Conservation (phyloP, 441 rosid genomes). For the Capsella rubella region DNA sequence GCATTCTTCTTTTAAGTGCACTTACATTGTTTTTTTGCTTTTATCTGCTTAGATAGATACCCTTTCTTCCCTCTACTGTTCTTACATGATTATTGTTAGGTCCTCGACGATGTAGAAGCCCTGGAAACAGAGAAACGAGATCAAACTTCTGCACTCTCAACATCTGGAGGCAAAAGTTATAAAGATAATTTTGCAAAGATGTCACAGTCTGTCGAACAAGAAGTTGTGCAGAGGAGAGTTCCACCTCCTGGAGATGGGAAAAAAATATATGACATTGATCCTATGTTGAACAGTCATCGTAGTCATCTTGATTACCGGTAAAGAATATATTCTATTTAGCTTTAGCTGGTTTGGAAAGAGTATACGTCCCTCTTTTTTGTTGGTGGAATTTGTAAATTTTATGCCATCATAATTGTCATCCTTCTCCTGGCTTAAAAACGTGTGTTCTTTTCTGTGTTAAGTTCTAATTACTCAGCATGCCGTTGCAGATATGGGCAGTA, state of each 20-base stretch:
- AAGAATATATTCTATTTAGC: background rate
- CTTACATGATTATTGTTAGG: conserved; percentile 15
- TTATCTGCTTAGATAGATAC: conserved; percentile 2
- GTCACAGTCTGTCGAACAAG: conserved; percentile 41
- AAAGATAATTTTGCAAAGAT: conserved; percentile 40
- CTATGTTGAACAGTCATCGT: conserved; percentile 60
- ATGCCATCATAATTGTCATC: conserved; percentile 9
- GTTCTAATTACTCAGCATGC: conserved; percentile 19
- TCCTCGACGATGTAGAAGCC: conserved; percentile 17
- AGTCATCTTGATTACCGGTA: conserved; percentile 93
- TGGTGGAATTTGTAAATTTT: background rate
- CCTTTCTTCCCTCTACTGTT: background rate
- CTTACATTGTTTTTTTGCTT: conserved; percentile 20
- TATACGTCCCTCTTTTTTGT: conserved; percentile 11
- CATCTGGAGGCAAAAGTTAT: conserved; percentile 37
- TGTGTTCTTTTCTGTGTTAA: conserved; percentile 1
- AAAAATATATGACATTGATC: conserved; percentile 90
- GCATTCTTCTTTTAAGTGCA: background rate
- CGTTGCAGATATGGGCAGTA: conserved; percentile 69
- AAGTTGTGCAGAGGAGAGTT: conserved; percentile 49
- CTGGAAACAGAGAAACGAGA: conserved; percentile 34
- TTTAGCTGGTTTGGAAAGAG: conserved; percentile 24
- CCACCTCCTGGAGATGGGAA: conserved; percentile 84
- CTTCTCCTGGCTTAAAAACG: background rate
- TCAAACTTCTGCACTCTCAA: conserved; percentile 43